Evolutionary conservation across 306 rosid genomes (phyloP), one percentile per base, ranked within the genome.

Genomic region (Arachis hypogaea): DNA sequence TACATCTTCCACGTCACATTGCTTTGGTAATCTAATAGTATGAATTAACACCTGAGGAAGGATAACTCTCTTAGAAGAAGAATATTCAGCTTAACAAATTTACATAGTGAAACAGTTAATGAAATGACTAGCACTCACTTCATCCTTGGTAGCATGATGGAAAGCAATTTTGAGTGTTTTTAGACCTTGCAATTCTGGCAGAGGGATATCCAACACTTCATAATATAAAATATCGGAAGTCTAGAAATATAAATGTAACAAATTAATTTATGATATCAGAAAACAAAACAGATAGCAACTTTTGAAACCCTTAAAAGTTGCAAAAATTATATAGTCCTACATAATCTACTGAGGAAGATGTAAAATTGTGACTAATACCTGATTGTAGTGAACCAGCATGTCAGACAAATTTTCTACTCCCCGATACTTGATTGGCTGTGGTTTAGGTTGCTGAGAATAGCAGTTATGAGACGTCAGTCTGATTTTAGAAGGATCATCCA

Each of bases 391-490:
- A 60, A 83, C 76, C 44, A 91, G 84, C 97, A 92, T 88, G 68
- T 92, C 93, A 33, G 96, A 88, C 72, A 92, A 83, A 83, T 82
- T 88, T 46, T 89, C 97, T 9, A 74, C 87, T 47, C 97, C 97
- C 60, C 89, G 81, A 66, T 85, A 89, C 83, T 86, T 89, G 66
- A 92, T 88, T 49, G 97, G 90, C 68, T 88, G 96, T 61, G 97
- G 90, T 76, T 92, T 92, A 75, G 97, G 97, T 80, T 86, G 97
- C 78, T 92, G 96, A 55, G 93, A 88, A 58, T 92, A 89, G 81
- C 97, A 92, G 80, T 89, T 92, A 74, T 92, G 97, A 71, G 96
- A 85, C 51, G 97, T 92, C 38, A 92, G 93, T 78, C 96, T 82
- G 63, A 92, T 83, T 85, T 89, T 92, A 22, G 93, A 88, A 65